phyloP scores from a whole-genome alignment of 805 yeast species.

The Ogataea minuta region DNA sequence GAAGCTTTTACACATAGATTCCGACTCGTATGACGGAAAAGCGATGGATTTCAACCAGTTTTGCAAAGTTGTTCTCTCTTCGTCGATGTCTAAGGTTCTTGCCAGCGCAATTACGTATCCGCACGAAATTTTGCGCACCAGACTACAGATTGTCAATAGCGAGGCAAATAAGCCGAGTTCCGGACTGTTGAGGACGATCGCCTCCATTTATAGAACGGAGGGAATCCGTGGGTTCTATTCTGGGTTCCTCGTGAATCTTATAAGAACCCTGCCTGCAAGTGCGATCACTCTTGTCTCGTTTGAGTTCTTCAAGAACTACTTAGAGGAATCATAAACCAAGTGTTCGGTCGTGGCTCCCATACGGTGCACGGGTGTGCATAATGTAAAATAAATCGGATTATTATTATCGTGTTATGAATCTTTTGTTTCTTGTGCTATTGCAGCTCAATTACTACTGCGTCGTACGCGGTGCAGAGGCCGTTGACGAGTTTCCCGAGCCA shows the following conservation, averaged over 20 bases:
- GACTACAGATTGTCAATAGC: constrained; percentile 64
- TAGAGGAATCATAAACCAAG: constrained; percentile 26
- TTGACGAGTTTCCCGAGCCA: constrained; percentile 44
- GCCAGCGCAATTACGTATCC: constrained; percentile 92
- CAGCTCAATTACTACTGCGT: not conserved
- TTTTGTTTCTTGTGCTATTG: constrained; percentile 1
- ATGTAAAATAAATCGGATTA: not conserved
- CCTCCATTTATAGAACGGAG: constrained; percentile 54
- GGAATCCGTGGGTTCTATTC: constrained; percentile 84
- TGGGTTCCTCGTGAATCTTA: constrained; percentile 81
- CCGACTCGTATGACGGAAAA: constrained; percentile 11
- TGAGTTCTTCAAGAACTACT: constrained; percentile 68
- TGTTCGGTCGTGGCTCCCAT: not conserved
- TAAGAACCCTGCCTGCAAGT: constrained; percentile 90
- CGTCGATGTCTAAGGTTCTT: constrained; percentile 79
- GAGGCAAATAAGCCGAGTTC: constrained; percentile 29
- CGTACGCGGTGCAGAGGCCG: constrained; percentile 2
- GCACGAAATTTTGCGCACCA: constrained; percentile 89
- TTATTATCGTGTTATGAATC: constrained; percentile 2
- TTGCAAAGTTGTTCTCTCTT: constrained; percentile 56
- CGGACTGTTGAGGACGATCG: constrained; percentile 32
- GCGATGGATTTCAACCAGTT: constrained; percentile 25
- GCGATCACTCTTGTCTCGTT: constrained; percentile 94
- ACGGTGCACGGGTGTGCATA: constrained; percentile 2
- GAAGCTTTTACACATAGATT: constrained; percentile 36